phyloP scores from a whole-genome alignment of 2,329 filamentous ascomycete species.

The Arthroderma sp. region DNA sequence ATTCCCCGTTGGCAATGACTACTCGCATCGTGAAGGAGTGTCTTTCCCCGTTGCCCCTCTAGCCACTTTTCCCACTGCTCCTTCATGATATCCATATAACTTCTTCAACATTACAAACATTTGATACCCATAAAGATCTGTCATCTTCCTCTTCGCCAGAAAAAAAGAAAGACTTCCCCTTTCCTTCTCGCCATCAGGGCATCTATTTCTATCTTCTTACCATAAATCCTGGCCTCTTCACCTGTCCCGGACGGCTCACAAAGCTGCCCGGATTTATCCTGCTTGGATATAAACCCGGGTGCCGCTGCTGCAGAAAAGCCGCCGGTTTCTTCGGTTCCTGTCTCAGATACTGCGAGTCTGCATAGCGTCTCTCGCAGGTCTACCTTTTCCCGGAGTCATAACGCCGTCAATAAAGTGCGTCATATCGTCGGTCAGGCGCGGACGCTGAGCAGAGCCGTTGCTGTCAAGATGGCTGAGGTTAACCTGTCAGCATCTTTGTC shows the following conservation, averaged over 20 bases:
- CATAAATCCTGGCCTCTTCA: constrained; percentile 28
- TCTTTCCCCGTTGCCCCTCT: not conserved
- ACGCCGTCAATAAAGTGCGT: constrained; percentile 29
- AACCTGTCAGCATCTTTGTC: constrained; percentile 26
- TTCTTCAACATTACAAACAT: not conserved
- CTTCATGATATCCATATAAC: not conserved
- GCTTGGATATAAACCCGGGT: constrained; percentile 22
- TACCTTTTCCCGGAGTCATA: constrained; percentile 6
- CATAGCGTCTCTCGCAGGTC: constrained; percentile 23
- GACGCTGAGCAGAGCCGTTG: constrained; percentile 29
- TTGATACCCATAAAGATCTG: not conserved
- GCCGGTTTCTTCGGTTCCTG: not conserved
- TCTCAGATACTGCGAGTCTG: constrained; percentile 11
- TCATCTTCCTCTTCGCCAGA: not conserved
- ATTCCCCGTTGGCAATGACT: constrained; percentile 1
- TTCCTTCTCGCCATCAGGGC: not conserved
- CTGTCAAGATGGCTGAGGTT: constrained; percentile 33
- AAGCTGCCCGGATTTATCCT: constrained; percentile 34
- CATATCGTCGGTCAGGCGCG: constrained; percentile 32
- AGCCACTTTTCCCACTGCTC: not conserved
- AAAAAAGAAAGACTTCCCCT: no score
- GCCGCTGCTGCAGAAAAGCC: constrained; percentile 11
- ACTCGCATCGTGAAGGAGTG: not conserved
- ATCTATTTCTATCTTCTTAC: not conserved
- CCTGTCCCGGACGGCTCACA: constrained; percentile 29